Evolutionary conservation across 257 asterid species (phyloP), one percentile per base, ranked within the genome.

Genomic region (Linaria vulgaris): DNA sequence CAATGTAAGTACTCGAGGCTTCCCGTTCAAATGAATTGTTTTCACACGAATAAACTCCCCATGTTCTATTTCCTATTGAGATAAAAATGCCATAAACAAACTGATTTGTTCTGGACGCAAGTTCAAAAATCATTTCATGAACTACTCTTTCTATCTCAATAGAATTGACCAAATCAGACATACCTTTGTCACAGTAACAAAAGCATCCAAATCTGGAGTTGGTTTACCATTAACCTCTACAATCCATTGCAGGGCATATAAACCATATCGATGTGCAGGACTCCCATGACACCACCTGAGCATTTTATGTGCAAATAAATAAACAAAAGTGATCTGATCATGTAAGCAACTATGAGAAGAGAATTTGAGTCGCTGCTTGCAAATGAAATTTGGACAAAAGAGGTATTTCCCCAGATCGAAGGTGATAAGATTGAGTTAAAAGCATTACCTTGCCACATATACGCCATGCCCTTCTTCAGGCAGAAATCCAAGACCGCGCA

Each of bases 391-490:
- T 22, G 21, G 48, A 13, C 11, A 27, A 17, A 54, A 22, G 12
- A 10, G 31, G 37, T n/a, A 1, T 41, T 46, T 39, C 6, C 44
- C 17, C 41, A 6, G 13, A 57, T 13, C 19, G 45, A 47, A 31
- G 12, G 12, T 37, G 4, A 37, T 19, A 57, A 57, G 15, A 9
- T 16, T 12, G 23, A 10, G 64, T 12, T 15, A 69, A 72, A 57
- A 49, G 37, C 51, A 79, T 76, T 74, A 86, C 98, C 99, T 84
- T 46, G 99, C 83, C 64, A 90, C 97, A 68, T 94, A 94, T 37
- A 94, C 99, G 3, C 99, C 97, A 52, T 94, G 99, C 62, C 99
- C 99, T 77, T 94, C 97, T 64, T 85, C 84, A 24, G 99, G 99
- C 52, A 94, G 86, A 80, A 79, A 90, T 64, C 99, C 99, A 75